Evolutionary conservation across 179 eudicot species (phyloP), one percentile per base, ranked within the genome.

Genomic region (Amaranthus tricolor): DNA sequence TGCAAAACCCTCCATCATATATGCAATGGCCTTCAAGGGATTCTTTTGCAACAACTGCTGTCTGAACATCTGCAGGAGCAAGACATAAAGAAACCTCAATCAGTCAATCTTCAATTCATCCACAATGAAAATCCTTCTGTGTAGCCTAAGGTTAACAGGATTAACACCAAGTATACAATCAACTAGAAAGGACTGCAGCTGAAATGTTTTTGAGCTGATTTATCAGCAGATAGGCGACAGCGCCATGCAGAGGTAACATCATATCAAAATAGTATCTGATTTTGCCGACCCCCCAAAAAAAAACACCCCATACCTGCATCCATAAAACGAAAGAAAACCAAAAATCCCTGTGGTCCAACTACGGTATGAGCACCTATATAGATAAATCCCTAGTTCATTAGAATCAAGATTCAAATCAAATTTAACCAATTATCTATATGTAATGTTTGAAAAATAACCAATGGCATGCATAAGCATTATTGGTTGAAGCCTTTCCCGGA

Each of bases 1-100:
- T 95, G 90, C 99, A 95, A 82, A 85, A 95, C 20, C 99, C 99
- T 76, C 99, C 99, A 78, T 95, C 97, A 59, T 95, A 95, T 74
- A 95, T 95, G 85, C 95, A 95, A 82, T 95, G 99, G 45, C 99
- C 99, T 82, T 95, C 99, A 66, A 95, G 86, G 14, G 99, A 84
- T 80, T 93, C 97, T 87, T 91, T 95, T 40, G 99, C 99, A 81
- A 83, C 93, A 75, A 93, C 90, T 21, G 95, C 99, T 8, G 97
- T 95, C 80, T 84, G 97, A 80, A 93, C 85, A 90, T 95, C 99
- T 95, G 92, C 79, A 68, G 59, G 74, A 20, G 56, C 49, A 54
- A 80, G 80, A 68, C 40, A 47, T 31, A 70, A 62, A 54, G 11
- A 58, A 58, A 15, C 68, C 40, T 71, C 64, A 80, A 31, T 31